Conservation (phyloP, 2,329 filamentous ascomycete species). For the Knufia fluminis region DNA sequence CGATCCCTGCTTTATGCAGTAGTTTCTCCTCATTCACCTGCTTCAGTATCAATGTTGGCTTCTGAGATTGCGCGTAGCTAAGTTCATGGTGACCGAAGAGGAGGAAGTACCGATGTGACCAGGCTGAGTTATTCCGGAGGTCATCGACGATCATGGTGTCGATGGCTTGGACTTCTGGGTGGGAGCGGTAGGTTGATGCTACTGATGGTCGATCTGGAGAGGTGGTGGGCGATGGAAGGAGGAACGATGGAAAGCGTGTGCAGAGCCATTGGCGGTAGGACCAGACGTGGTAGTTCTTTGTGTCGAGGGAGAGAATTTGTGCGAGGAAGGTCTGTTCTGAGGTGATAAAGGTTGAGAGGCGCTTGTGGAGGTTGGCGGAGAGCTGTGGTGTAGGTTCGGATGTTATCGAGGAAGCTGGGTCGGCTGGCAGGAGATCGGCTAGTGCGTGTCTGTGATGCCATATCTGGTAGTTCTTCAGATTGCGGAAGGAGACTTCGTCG, state of each 20-base stretch:
- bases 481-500: slow-evolving; percentile 67
- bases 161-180: slow-evolving; percentile 57
- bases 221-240: slow-evolving; percentile 10
- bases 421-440: slow-evolving; percentile 41
- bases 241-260: slow-evolving; percentile 42
- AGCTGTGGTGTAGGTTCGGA: background rate
- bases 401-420: slow-evolving; percentile 43
- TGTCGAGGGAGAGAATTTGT: slow-evolving; percentile 72
- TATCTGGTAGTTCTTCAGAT: slow-evolving; percentile 98
- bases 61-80: slow-evolving; percentile 16
- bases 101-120: slow-evolving; percentile 95
- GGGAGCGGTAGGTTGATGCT: slow-evolving; percentile 43
- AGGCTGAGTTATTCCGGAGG: slow-evolving; percentile 91
- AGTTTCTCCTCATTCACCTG: slow-evolving; percentile 58
- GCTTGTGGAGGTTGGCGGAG: background rate
- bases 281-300: slow-evolving; percentile 99
- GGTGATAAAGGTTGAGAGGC: slow-evolving; percentile 17
- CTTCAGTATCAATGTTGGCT: slow-evolving; percentile 1
- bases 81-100: slow-evolving; percentile 55
- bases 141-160: slow-evolving; percentile 67
- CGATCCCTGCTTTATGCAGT: slow-evolving; percentile 37
- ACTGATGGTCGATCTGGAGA: background rate
- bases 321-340: slow-evolving; percentile 68
- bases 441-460: slow-evolving; percentile 61
- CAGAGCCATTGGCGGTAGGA: slow-evolving; percentile 79